Evolutionary conservation across 1,284 basidiomycete species (phyloP).

Genomic region (Fomes fomentarius): DNA sequence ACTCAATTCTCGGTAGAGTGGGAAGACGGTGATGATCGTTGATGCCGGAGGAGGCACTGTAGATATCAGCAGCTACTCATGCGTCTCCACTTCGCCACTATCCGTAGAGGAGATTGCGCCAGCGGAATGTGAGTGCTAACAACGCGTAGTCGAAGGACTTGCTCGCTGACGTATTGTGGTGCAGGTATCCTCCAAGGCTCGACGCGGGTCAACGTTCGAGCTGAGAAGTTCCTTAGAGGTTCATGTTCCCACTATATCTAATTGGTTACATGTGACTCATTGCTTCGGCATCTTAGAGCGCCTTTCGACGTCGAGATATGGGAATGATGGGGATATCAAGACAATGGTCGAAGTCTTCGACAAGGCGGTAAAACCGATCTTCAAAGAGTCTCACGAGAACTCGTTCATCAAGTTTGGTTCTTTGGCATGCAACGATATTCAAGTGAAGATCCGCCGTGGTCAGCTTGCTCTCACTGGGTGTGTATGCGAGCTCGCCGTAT

Average conservation of each 20-base stretch:
- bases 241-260: no score
- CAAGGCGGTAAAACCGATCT: constrained; percentile 44
- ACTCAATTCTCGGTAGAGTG: not conserved
- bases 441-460: constrained; percentile 13
- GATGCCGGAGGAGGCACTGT: constrained; percentile 62
- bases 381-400: constrained; percentile 37
- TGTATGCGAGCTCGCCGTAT: not conserved
- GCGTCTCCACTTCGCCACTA: constrained; percentile 28
- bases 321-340: constrained; percentile 35
- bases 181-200: constrained; percentile 33
- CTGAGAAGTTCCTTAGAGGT: constrained; percentile 35
- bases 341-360: constrained; percentile 44
- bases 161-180: no score
- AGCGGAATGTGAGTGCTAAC: constrained; percentile 12
- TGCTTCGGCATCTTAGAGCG: no score
- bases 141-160: no score
- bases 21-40: constrained; percentile 41
- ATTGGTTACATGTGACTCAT: no score
- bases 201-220: constrained; percentile 32
- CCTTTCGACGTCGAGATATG: constrained; percentile 35
- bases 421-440: constrained; percentile 10
- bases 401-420: constrained; percentile 44
- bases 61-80: constrained; percentile 51
- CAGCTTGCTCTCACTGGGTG: constrained; percentile 10
- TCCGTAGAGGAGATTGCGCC: constrained; percentile 14